These are phyloP conservation scores for Neurospora sp. DNA, from an alignment of 495 filamentous ascomycete genomes.

Conservation along the genomic window DNA sequence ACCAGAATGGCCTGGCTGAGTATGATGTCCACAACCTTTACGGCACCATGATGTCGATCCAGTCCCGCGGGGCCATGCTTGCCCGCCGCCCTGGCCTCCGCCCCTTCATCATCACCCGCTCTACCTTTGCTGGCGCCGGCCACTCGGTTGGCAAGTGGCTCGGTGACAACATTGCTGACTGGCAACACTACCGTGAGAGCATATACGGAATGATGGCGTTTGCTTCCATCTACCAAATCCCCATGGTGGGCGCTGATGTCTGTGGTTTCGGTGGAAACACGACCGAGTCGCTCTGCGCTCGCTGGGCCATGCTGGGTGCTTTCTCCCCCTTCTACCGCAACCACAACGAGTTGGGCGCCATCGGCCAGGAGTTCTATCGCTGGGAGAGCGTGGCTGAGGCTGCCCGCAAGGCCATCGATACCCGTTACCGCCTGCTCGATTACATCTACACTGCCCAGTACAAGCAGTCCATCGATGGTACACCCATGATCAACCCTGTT, in stretches of 20 bases:
- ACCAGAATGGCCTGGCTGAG: slow-evolving; percentile 60
- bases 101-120: slow-evolving; percentile 74
- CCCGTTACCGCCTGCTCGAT: slow-evolving; percentile 66
- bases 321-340: slow-evolving; percentile 81
- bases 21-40: slow-evolving; percentile 82
- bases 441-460: slow-evolving; percentile 75
- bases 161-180: slow-evolving; percentile 69
- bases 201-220: slow-evolving; percentile 66
- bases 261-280: slow-evolving; percentile 68
- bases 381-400: slow-evolving; percentile 56
- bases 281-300: slow-evolving; percentile 69
- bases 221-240: slow-evolving; percentile 70
- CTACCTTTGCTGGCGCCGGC: slow-evolving; percentile 75
- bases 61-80: slow-evolving; percentile 58
- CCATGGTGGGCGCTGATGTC: slow-evolving; percentile 73
- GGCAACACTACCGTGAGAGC: slow-evolving; percentile 60
- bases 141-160: slow-evolving; percentile 77
- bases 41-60: slow-evolving; percentile 73
- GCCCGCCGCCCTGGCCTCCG: slow-evolving; percentile 54
- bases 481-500: slow-evolving; percentile 57
- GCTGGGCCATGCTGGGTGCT: slow-evolving; percentile 74
- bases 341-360: slow-evolving; percentile 46
- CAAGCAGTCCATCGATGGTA: slow-evolving; percentile 53
- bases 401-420: slow-evolving; percentile 61
- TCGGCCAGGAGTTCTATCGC: slow-evolving; percentile 69